A percentile compares a stretch with the other conserved stretches of the same genome.
These are phyloP conservation scores for Trypanosoma grayi DNA, from an alignment of 208 protist genomes.

Conservation along the genomic window DNA sequence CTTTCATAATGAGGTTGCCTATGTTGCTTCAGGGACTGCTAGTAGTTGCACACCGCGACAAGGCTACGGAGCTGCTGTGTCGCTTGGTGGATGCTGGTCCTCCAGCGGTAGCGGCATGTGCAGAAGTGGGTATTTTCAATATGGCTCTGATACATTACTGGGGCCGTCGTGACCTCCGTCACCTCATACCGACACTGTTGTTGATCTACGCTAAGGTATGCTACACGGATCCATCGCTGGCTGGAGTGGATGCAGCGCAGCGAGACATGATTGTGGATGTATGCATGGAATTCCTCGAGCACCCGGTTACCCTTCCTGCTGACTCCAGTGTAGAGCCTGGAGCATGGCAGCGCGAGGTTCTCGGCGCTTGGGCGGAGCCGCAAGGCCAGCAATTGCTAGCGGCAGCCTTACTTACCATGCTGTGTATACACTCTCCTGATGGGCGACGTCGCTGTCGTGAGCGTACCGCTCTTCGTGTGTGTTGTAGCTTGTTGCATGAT, in stretches of 20 bases:
- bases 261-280: slow-evolving; percentile 42
- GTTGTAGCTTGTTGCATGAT: slow-evolving; percentile 60
- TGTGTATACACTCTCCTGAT: slow-evolving; percentile 53
- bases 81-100: slow-evolving; percentile 77
- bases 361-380: slow-evolving; percentile 53
- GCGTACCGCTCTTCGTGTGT: slow-evolving; percentile 49
- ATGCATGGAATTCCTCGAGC: slow-evolving; percentile 58
- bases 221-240: slow-evolving; percentile 75
- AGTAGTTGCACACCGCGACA: slow-evolving; percentile 69
- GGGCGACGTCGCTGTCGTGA: slow-evolving; percentile 46
- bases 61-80: slow-evolving; percentile 71
- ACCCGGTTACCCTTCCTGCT: slow-evolving; percentile 42
- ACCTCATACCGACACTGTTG: slow-evolving; percentile 74
- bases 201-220: slow-evolving; percentile 86
- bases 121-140: slow-evolving; percentile 77
- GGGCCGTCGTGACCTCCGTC: slow-evolving; percentile 62
- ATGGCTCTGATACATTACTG: slow-evolving; percentile 77
- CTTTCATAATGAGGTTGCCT: slow-evolving; percentile 69
- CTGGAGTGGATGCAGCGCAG: slow-evolving; percentile 43
- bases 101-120: slow-evolving; percentile 69
- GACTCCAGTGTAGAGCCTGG: slow-evolving; percentile 24
- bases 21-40: slow-evolving; percentile 78
- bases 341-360: slow-evolving; percentile 66
- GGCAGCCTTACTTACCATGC: slow-evolving; percentile 54
- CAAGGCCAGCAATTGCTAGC: slow-evolving; percentile 70